phyloP scores from a whole-genome alignment of 208 protist genomes.

The Porcisia deanei region DNA sequence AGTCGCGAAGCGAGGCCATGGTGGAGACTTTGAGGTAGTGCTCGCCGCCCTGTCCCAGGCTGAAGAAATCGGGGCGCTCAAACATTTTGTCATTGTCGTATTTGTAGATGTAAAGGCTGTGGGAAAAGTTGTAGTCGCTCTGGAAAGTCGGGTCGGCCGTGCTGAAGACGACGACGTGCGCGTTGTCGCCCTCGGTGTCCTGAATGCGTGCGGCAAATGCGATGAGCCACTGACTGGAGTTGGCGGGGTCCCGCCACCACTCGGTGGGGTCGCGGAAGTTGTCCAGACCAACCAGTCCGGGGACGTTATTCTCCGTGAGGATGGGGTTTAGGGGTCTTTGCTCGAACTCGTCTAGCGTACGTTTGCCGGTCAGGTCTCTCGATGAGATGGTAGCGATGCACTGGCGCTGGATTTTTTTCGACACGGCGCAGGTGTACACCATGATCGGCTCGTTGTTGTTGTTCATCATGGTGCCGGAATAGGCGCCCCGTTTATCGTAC shows the following conservation, averaged over 20 bases:
- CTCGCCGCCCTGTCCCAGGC: slow-evolving; percentile 21
- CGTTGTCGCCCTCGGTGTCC: slow-evolving; percentile 39
- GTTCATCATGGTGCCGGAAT: slow-evolving; percentile 59
- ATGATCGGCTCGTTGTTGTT: slow-evolving; percentile 35
- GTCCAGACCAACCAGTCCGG: slow-evolving; percentile 31
- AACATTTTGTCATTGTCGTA: slow-evolving; percentile 41
- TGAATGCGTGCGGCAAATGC: slow-evolving; percentile 44
- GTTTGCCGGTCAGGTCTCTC: slow-evolving; percentile 28
- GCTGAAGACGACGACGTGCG: slow-evolving; percentile 44
- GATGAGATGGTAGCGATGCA: slow-evolving; percentile 39
- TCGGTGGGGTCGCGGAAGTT: slow-evolving; percentile 62
- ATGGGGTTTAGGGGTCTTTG: slow-evolving; percentile 46
- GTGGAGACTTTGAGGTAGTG: slow-evolving; percentile 55
- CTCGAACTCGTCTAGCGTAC: slow-evolving; percentile 31
- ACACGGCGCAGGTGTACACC: slow-evolving; percentile 54
- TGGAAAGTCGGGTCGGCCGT: slow-evolving; percentile 47
- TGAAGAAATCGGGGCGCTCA: slow-evolving; percentile 61
- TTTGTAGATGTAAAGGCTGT: slow-evolving; percentile 43
- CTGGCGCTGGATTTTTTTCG: slow-evolving; percentile 45
- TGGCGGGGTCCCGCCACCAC: slow-evolving; percentile 45
- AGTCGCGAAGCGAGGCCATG: slow-evolving; percentile 46
- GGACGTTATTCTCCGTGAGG: slow-evolving; percentile 37
- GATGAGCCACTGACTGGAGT: slow-evolving; percentile 43
- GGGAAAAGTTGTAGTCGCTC: slow-evolving; percentile 48
- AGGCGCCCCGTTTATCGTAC: slow-evolving; percentile 53